These are phyloP conservation scores for Colletotrichum tofieldiae DNA, from an alignment of 2,329 filamentous ascomycete species.

Conservation along the genomic window DNA sequence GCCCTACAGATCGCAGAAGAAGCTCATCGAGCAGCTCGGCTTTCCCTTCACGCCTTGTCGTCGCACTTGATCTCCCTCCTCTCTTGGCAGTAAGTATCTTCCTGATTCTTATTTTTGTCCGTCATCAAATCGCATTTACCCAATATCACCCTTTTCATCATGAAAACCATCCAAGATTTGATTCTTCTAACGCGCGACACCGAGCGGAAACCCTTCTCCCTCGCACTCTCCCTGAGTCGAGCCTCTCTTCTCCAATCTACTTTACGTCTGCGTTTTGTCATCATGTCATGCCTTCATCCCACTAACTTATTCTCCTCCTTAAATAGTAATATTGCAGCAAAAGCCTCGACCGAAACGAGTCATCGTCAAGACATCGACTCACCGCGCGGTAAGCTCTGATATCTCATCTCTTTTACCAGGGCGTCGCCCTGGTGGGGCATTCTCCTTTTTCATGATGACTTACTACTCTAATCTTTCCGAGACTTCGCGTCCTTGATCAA, in stretches of 20 bases:
- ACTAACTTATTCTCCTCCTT: not conserved
- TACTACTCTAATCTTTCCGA: not conserved
- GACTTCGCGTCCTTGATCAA: not conserved
- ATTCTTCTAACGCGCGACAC: not conserved
- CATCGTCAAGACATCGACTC: not conserved
- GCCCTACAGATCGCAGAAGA: not conserved
- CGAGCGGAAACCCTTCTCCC: not conserved
- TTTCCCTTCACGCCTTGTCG: not conserved
- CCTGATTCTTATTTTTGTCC: not conserved
- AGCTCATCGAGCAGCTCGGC: not conserved
- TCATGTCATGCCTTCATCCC: rapidly evolving
- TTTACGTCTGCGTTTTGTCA: not conserved
- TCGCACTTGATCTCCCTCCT: not conserved
- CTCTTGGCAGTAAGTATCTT: not conserved
- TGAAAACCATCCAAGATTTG: not conserved
- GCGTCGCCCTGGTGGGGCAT: not conserved
- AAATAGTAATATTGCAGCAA: not conserved
- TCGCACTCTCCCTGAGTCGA: not conserved
- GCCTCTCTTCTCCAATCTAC: not conserved
- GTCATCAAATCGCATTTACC: not conserved
- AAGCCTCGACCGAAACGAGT: not conserved
- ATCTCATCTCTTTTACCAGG: not conserved
- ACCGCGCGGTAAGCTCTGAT: not conserved
- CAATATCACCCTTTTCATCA: not conserved
- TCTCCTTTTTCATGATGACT: not conserved